Evolutionary conservation across 1,284 basidiomycete species (phyloP).

Genomic region (Veloporphyrellus conicus): DNA sequence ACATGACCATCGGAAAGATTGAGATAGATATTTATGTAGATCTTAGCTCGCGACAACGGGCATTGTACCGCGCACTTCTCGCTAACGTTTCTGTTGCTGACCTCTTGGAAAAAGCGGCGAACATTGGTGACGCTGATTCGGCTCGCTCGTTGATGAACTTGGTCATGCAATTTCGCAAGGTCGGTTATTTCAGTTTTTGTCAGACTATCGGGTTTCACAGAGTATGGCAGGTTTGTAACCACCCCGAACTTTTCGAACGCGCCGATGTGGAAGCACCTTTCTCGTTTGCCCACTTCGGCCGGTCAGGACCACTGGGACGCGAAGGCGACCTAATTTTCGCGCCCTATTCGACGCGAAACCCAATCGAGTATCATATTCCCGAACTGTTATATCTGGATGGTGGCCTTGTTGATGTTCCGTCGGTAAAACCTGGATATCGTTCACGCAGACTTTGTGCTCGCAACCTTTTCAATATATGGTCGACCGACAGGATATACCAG

Average conservation of each 20-base stretch:
- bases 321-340: slow-evolving; percentile 83
- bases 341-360: slow-evolving; percentile 83
- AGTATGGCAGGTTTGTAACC: slow-evolving; percentile 83
- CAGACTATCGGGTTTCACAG: slow-evolving; percentile 4
- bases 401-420: slow-evolving; percentile 69
- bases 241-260: slow-evolving; percentile 96
- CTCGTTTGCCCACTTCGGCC: slow-evolving; percentile 82
- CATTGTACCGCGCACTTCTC: slow-evolving; percentile 87
- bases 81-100: slow-evolving; percentile 95
- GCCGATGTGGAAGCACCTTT: slow-evolving; percentile 94
- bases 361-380: slow-evolving; percentile 79
- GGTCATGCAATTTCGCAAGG: slow-evolving; percentile 99
- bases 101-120: slow-evolving; percentile 88
- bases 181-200: slow-evolving; percentile 26
- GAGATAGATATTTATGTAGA: slow-evolving; percentile 96
- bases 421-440: slow-evolving; percentile 51
- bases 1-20: slow-evolving; percentile 55
- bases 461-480: slow-evolving; percentile 90
- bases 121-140: slow-evolving; percentile 84
- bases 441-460: slow-evolving; percentile 61
- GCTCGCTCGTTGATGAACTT: slow-evolving; percentile 96
- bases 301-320: slow-evolving; percentile 75
- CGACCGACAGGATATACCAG: slow-evolving; percentile 71
- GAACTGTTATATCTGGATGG: slow-evolving; percentile 77
- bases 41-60: slow-evolving; percentile 87